A percentile compares a stretch with the other conserved stretches of the same genome.
Evolutionary conservation across 208 protist genomes (phyloP).

Genomic region (Endotrypanum monterogeii): DNA sequence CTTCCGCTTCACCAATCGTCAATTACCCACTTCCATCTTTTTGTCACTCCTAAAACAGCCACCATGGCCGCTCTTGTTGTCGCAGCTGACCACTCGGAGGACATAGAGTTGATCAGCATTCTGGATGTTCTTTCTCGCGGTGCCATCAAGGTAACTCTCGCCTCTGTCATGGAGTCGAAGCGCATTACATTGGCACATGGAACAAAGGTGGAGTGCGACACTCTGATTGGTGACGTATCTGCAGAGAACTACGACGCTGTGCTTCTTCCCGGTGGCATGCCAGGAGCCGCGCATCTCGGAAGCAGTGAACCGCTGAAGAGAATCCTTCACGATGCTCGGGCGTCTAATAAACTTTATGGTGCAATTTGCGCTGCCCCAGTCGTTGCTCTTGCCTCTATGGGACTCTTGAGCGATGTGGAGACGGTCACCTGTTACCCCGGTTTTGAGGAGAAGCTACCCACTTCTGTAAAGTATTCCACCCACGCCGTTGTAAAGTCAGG

Average conservation of each 20-base stretch:
- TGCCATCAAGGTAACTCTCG: slow-evolving; percentile 72
- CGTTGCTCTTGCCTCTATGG: slow-evolving; percentile 62
- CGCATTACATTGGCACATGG: slow-evolving; percentile 66
- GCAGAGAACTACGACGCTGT: slow-evolving; percentile 72
- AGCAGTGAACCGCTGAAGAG: slow-evolving; percentile 64
- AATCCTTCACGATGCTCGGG: slow-evolving; percentile 62
- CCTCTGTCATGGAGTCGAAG: slow-evolving; percentile 70
- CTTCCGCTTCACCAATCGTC: not conserved
- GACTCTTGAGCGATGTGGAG: slow-evolving; percentile 73
- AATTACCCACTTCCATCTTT: not conserved
- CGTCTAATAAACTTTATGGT: slow-evolving; percentile 73
- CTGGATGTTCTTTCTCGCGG: slow-evolving; percentile 81
- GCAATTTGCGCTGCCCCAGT: slow-evolving; percentile 87
- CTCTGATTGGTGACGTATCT: slow-evolving; percentile 62
- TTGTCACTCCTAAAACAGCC: not conserved
- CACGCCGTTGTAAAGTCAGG: slow-evolving; percentile 74
- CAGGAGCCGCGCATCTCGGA: slow-evolving; percentile 71
- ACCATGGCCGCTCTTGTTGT: slow-evolving; percentile 80
- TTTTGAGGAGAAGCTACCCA: slow-evolving; percentile 73
- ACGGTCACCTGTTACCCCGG: slow-evolving; percentile 80
- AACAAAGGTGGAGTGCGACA: slow-evolving; percentile 60
- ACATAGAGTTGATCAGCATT: slow-evolving; percentile 88
- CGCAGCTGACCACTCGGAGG: slow-evolving; percentile 80
- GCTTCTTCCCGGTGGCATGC: slow-evolving; percentile 80
- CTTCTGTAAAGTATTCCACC: slow-evolving; percentile 49